Evolutionary conservation across 345 rosid genomes (phyloP).

Genomic region (Brassica nigra): DNA sequence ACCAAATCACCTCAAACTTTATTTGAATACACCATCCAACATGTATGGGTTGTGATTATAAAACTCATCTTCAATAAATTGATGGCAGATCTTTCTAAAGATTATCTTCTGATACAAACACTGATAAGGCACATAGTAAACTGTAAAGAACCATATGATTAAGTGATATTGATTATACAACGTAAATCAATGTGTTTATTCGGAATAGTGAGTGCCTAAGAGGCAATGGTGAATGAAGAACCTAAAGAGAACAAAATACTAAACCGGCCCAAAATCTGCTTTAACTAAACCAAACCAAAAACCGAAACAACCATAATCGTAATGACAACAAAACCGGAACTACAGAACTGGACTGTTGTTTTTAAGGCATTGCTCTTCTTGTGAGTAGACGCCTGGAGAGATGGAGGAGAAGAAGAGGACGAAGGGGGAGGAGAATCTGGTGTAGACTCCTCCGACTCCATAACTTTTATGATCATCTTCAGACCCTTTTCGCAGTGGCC

Average conservation of each 20-base stretch:
- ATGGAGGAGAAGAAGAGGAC: slow-evolving; percentile 15
- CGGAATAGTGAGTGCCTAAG: no score
- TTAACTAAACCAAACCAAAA: slow-evolving; percentile 29
- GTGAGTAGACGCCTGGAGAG: slow-evolving; percentile 26
- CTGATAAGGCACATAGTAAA: background rate
- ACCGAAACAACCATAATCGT: slow-evolving; percentile 19
- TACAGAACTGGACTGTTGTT: slow-evolving; percentile 9
- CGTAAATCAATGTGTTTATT: no score
- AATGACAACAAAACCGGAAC: slow-evolving; percentile 21
- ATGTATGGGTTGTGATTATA: no score
- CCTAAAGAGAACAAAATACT: background rate
- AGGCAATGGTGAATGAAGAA: no score
- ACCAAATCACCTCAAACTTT: no score
- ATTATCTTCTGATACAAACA: background rate
- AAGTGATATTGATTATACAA: background rate
- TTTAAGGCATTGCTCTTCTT: slow-evolving; percentile 36
- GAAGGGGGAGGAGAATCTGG: slow-evolving; percentile 37
- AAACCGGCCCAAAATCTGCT: background rate
- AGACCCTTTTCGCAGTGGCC: slow-evolving; percentile 67
- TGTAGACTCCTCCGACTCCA: slow-evolving; percentile 43
- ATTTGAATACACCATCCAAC: no score
- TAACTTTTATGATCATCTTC: slow-evolving; percentile 72
- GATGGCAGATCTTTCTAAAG: background rate
- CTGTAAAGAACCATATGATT: background rate
- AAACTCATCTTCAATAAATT: background rate